Conservation (phyloP, 192 early-diverging fungal genomes). For the Backusella morwellensis region DNA sequence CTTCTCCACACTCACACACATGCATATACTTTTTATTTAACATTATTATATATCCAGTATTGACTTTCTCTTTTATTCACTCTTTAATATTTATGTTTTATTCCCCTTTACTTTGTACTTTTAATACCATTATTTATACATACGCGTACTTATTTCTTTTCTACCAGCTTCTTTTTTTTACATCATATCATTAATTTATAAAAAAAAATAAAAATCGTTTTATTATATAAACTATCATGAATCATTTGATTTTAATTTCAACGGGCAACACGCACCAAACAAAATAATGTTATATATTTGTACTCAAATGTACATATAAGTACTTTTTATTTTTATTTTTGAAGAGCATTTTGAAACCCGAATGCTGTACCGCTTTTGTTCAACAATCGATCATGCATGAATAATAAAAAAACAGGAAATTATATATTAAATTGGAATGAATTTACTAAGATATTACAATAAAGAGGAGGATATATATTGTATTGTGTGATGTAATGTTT, state of each 20-base stretch:
- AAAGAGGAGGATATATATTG: not conserved
- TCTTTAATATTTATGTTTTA: conserved; percentile 1
- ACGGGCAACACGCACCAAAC: not conserved
- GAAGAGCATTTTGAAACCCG: not conserved
- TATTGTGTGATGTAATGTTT: not conserved
- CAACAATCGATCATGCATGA: too few species aligned
- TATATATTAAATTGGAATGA: not conserved
- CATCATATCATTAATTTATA: not conserved
- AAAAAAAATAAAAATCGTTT: not conserved
- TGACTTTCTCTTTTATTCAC: not conserved
- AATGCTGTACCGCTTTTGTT: too few species aligned
- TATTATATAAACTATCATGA: not conserved
- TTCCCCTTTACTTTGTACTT: not conserved
- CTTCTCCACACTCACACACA: not conserved
- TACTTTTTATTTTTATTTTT: not conserved
- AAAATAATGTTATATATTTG: not conserved
- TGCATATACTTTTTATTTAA: not conserved
- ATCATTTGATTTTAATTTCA: conserved; percentile 1
- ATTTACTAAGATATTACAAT: not conserved
- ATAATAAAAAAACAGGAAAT: not conserved
- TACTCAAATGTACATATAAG: not conserved
- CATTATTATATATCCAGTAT: not conserved
- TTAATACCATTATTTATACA: not conserved
- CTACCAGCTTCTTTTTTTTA: not conserved
- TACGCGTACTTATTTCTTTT: not conserved